Evolutionary conservation across 192 early-diverging fungal genomes (phyloP).

Genomic region (Coemansia sp.): DNA sequence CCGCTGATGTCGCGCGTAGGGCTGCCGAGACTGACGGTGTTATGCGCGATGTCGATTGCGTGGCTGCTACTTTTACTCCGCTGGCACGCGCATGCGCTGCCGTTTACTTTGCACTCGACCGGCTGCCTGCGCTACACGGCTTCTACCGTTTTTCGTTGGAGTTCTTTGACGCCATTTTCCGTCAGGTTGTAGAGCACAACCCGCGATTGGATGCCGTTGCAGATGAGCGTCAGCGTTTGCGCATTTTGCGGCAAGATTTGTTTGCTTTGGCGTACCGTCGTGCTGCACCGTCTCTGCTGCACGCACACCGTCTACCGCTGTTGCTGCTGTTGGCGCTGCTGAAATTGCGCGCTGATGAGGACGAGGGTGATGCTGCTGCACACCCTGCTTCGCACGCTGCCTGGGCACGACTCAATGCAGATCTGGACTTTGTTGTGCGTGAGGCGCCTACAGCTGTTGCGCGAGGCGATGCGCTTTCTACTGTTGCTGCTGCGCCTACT

Average conservation of each 20-base stretch:
- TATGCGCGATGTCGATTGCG: conserved; percentile 94
- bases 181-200: conserved; percentile 77
- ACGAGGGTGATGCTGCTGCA: conserved; percentile 16
- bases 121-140: conserved; percentile 79
- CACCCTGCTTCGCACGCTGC: conserved; percentile 24
- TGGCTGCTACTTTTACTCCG: conserved; percentile 84
- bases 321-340: conserved; percentile 86
- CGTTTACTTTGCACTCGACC: conserved; percentile 97
- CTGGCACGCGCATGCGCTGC: conserved; percentile 87
- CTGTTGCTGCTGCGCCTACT: not conserved
- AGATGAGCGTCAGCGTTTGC: conserved; percentile 71
- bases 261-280: conserved; percentile 80
- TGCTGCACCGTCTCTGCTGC: conserved; percentile 78
- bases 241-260: conserved; percentile 74
- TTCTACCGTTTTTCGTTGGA: conserved; percentile 99
- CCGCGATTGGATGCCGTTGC: conserved; percentile 61
- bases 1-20: conserved; percentile 89
- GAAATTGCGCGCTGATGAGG: conserved; percentile 63
- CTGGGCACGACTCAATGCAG: conserved; percentile 44
- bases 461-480: not conserved
- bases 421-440: conserved; percentile 46
- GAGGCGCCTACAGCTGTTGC: conserved; percentile 7
- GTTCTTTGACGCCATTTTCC: conserved; percentile 93
- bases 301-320: conserved; percentile 90
- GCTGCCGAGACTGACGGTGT: conserved; percentile 91